These are phyloP conservation scores for Phylloporus sp. DNA, from an alignment of 768 basidiomycete genomes.

Conservation along the genomic window DNA sequence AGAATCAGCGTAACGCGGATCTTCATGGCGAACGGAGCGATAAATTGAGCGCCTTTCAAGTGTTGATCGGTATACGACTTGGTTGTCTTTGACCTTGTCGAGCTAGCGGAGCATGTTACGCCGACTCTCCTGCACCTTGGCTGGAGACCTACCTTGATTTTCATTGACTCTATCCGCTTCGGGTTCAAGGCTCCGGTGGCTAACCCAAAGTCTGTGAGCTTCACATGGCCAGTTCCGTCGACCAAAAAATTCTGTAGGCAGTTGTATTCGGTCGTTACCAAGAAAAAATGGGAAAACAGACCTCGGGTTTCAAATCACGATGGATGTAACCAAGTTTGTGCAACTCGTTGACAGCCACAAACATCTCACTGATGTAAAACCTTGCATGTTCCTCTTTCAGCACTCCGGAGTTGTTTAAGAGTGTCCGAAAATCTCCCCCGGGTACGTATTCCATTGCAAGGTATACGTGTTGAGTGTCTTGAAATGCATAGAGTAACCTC, in stretches of 20 bases:
- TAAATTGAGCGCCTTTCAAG: conserved; percentile 94
- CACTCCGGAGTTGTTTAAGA: conserved; percentile 96
- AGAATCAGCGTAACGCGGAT: conserved; percentile 92
- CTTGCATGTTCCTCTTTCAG: conserved; percentile 95
- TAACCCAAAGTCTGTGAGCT: conserved; percentile 94
- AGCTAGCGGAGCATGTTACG: conserved; percentile 47
- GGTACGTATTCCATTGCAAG: conserved; percentile 99
- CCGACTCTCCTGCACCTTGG: background rate
- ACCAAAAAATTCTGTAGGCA: conserved; percentile 84
- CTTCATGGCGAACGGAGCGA: conserved; percentile 83
- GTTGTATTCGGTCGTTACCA: background rate
- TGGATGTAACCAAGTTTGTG: conserved; percentile 99
- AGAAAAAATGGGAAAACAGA: conserved; percentile 30
- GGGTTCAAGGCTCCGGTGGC: conserved; percentile 96
- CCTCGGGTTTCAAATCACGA: conserved; percentile 97
- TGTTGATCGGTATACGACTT: conserved; percentile 85
- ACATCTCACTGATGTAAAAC: conserved; percentile 99
- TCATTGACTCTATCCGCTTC: conserved; percentile 88
- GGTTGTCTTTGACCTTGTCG: conserved; percentile 93
- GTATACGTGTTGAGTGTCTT: conserved; percentile 86
- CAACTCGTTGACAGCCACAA: conserved; percentile 85
- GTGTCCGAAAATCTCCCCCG: conserved; percentile 95
- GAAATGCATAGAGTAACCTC: conserved; percentile 91
- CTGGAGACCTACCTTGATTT: conserved; percentile 63
- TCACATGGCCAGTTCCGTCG: conserved; percentile 93